Base-by-base conservation (phyloP, 1,139 yeast genomes). In the Sugiyamaella xylanicola region DNA sequence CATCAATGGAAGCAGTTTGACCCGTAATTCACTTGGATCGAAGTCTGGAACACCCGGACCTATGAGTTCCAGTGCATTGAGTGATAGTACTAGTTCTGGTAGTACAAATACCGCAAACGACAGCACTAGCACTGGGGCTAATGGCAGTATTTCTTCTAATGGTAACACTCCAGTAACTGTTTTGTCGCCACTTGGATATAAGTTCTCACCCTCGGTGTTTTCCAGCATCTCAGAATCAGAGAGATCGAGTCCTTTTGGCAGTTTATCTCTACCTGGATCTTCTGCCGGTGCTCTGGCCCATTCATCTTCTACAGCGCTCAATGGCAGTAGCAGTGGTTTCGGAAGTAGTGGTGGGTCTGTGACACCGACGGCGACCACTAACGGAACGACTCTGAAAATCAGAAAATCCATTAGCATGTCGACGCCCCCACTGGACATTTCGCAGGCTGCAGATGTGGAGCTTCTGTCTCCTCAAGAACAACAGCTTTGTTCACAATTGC, bases 381-480 rank as follows among this genome's bases (percentile, higher is more conserved):
- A 48, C 39, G 56, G 56, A 11, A 46, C 50, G 20, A 46, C 50
- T 1, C 20, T 40, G 15, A 48, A 48, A 27, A 40, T 48, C 21
- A 46, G 52, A 32, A 48, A 48, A 29, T 39, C 48, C 19, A 20
- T 49, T 40, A 16, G 42, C 21, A 25, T 48, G 32, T 35, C 45
- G 25, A 19, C 70, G 19, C 67, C 67, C 35, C 75, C 76, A 9
- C 61, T 74, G 52, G 98, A 92, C 67, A 87, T 93, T 35, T 83
- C 91, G 47, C 87, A 85, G 63, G 85, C 96, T 0, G 82, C 92
- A 1, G 98, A 93, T 68, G 88, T 81, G 61, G 92, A 89, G 50
- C 74, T 93, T 56, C 74, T 93, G 55, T 86, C 95, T 1, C 82
- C 84, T 22, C 97, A 88, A 60, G 99, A 93, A 69, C 93, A 87